Conservation (phyloP, 371 early-diverging fungal species). For the Mortierella sp. region DNA sequence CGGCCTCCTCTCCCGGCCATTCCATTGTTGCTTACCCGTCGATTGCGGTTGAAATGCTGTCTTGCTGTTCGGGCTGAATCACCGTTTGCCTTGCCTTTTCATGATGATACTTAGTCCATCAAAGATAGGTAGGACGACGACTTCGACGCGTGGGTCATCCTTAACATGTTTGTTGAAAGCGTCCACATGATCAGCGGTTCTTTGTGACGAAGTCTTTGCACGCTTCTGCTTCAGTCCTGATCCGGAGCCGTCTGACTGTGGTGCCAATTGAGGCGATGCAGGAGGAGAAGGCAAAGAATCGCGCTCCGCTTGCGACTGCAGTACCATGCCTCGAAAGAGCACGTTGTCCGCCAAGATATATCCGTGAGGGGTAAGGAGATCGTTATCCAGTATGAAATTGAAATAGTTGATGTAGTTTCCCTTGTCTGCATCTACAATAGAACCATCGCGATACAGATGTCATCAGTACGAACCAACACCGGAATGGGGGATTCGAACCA, state of each 20-base stretch:
- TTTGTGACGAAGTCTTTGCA: slow-evolving; percentile 11
- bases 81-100: slow-evolving; percentile 8
- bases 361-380: slow-evolving; percentile 62
- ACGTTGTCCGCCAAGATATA: slow-evolving; percentile 70
- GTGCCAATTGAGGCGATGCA: slow-evolving; percentile 1
- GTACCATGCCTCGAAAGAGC: slow-evolving; percentile 36
- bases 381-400: slow-evolving; percentile 59
- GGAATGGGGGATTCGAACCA: neutral
- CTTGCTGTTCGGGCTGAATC: neutral
- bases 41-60: neutral
- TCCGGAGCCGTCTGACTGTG: neutral
- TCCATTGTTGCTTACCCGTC: neutral
- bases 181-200: slow-evolving; percentile 59
- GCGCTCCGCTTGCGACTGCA: slow-evolving; percentile 8
- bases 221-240: slow-evolving; percentile 4
- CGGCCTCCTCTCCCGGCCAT: too few species aligned
- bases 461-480: neutral
- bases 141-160: slow-evolving; percentile 70
- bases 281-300: slow-evolving; percentile 2
- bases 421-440: slow-evolving; percentile 69
- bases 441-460: neutral
- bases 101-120: slow-evolving; percentile 74
- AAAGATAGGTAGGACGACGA: slow-evolving; percentile 70
- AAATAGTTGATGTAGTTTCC: slow-evolving; percentile 64
- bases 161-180: slow-evolving; percentile 72